Conservation (phyloP, 2,329 filamentous ascomycete species). For the Alternaria hordeiaustralica region DNA sequence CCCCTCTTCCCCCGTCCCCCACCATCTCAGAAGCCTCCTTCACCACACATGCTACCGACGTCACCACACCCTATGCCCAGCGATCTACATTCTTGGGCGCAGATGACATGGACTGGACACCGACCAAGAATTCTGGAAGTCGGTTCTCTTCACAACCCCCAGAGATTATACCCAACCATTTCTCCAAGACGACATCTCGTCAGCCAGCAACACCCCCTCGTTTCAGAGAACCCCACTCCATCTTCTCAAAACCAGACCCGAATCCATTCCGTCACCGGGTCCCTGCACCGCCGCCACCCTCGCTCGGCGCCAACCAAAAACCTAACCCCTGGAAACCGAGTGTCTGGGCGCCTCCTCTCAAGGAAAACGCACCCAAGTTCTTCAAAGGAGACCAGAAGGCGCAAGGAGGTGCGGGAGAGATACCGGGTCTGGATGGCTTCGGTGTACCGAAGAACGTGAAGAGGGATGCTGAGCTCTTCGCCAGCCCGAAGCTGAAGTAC, state of each 20-base stretch:
- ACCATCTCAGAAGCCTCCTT: conserved; percentile 35
- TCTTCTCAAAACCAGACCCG: conserved; percentile 44
- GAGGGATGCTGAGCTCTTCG: conserved; percentile 39
- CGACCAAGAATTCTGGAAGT: conserved; percentile 49
- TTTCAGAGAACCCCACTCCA: conserved; percentile 20
- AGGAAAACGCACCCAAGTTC: conserved; percentile 60
- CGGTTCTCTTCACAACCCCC: conserved; percentile 47
- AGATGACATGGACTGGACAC: conserved; percentile 78
- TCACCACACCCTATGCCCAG: conserved; percentile 29
- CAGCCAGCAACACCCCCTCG: conserved; percentile 12
- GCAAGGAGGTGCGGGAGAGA: conserved; percentile 16
- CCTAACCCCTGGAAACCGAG: conserved; percentile 64
- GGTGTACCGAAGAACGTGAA: conserved; percentile 37
- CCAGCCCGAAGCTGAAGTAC: conserved; percentile 42
- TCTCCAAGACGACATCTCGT: conserved; percentile 7
- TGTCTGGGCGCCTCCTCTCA: conserved; percentile 57
- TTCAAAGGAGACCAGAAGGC: conserved; percentile 52
- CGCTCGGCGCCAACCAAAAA: conserved; percentile 58
- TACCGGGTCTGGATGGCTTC: conserved; percentile 26
- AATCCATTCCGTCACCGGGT: conserved; percentile 73
- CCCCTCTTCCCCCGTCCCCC: conserved; percentile 41
- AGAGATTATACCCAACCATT: conserved; percentile 30
- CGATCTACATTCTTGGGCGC: conserved; percentile 31
- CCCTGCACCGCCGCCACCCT: conserved; percentile 69
- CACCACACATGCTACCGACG: conserved; percentile 32